Base-by-base conservation (phyloP, 83 land plant species). In the Isoetes engelmannii region DNA sequence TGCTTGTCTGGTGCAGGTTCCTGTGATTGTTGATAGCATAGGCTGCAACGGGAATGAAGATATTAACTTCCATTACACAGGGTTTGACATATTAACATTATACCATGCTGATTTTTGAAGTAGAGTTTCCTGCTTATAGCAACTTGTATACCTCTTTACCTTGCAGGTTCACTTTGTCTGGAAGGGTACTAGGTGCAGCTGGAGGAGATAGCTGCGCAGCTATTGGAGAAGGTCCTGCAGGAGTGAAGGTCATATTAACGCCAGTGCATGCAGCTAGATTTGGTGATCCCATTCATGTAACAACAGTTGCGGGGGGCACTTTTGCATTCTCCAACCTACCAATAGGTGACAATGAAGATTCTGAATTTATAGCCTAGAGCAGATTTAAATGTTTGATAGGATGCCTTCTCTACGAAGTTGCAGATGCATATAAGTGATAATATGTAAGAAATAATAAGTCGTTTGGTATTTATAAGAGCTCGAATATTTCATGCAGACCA, bases 21-120 rank as follows among this genome's bases (percentile, higher is more conserved):
- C 86, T 45, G 90, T 86, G 45, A 70, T 77, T 28, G 85, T 87
- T 80, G 98, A 93, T 72, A 77, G 85, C 50, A 69, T 65, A 72
- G 92, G 98, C 56, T 93, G 98, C 81, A 93, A 93, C 73, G 71
- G 78, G 50, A 90, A 93, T 83, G 89, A 75, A 67, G 98, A 93
- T 67, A 93, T 93, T 47, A 93, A 93, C 64, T 93, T 93, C 66
- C 84, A 61, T 6, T 90, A 87, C 72, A 93, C 96, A 46, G 98
- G 98, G 91, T 89, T 45, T 56, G 84, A 67, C 13, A 37, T 28
- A 45, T 45, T 41, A 5, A 8, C 4, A 8, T 46, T 28, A 64
- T 44, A 7, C 67, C 42, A 9, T 64, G 44, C 48, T 64, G 4
- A 37, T 67, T 43, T 47, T 46, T 15, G 21, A 56, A 37, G 20